Percentiles rank a stretch among this genome's conserved stretches.
Evolutionary conservation across 805 yeast genomes (phyloP).

Genomic region (Clavispora fructus): DNA sequence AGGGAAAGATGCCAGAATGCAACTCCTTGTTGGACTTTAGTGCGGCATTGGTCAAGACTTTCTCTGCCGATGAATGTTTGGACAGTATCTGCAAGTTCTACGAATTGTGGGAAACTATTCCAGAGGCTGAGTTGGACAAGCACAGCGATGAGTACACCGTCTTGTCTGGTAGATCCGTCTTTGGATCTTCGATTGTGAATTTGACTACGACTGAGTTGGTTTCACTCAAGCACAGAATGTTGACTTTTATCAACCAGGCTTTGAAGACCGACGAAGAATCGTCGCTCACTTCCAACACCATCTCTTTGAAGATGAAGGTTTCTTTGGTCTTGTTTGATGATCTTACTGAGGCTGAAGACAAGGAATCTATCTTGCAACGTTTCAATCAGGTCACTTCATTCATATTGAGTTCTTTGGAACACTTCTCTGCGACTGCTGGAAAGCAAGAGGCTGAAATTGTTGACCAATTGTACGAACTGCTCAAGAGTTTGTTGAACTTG

Average conservation of each 20-base stretch:
- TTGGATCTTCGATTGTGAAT: slow-evolving; percentile 56
- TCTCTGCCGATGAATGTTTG: slow-evolving; percentile 64
- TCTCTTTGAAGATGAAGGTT: slow-evolving; percentile 46
- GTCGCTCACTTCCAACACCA: slow-evolving; percentile 12
- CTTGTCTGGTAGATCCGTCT: slow-evolving; percentile 51
- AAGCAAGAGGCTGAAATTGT: slow-evolving; percentile 22
- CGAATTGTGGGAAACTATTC: slow-evolving; percentile 47
- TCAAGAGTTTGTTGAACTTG: slow-evolving; percentile 60
- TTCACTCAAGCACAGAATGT: slow-evolving; percentile 44
- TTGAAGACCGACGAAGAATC: slow-evolving; percentile 24
- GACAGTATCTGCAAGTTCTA: slow-evolving; percentile 47
- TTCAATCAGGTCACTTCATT: slow-evolving; percentile 32
- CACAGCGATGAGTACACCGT: slow-evolving; percentile 30
- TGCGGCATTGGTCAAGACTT: slow-evolving; percentile 61
- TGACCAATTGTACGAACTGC: slow-evolving; percentile 45
- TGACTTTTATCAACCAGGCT: slow-evolving; percentile 53
- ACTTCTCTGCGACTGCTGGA: slow-evolving; percentile 15
- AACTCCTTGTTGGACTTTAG: slow-evolving; percentile 67
- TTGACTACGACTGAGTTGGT: slow-evolving; percentile 45
- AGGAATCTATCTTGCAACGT: slow-evolving; percentile 25
- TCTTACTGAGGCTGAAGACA: slow-evolving; percentile 24
- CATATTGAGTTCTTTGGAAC: slow-evolving; percentile 34
- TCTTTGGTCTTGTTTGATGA: slow-evolving; percentile 45
- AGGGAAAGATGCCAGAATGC: slow-evolving; percentile 62
- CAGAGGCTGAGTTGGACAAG: slow-evolving; percentile 36